Percentiles rank a stretch among this genome's conserved stretches.
Evolutionary conservation across 2,329 filamentous ascomycete genomes (phyloP).

Genomic region (Dactylellina drechsleri): DNA sequence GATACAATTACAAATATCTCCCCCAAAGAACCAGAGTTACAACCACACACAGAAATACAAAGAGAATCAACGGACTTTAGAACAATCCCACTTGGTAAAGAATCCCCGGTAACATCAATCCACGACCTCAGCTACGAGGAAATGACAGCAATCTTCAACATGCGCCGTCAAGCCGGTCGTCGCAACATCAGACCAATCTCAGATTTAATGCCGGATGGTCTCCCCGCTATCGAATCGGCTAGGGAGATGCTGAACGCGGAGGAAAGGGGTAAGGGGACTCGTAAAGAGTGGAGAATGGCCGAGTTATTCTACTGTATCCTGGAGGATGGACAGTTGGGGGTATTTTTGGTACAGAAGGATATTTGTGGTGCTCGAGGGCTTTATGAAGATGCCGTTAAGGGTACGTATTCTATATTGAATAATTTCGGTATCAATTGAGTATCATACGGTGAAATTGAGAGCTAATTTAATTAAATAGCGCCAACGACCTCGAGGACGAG

Average conservation of each 20-base stretch:
- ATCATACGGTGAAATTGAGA: not conserved
- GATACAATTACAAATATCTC: not conserved
- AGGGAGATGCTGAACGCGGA: constrained; percentile 22
- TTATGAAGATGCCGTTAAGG: not conserved
- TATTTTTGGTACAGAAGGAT: constrained; percentile 31
- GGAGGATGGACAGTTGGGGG: not conserved
- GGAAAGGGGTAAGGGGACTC: constrained; percentile 11
- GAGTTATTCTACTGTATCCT: constrained; percentile 20
- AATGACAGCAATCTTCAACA: not conserved
- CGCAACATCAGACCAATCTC: constrained; percentile 7
- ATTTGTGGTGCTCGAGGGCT: constrained; percentile 2
- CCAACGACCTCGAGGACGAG: not conserved
- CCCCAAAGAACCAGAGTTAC: not conserved
- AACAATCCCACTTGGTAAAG: not conserved
- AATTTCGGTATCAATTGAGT: not conserved
- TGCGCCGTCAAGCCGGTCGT: not conserved
- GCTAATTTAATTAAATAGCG: no score
- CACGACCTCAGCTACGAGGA: constrained; percentile 1
- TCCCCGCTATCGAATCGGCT: constrained; percentile 20
- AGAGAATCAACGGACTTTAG: no score
- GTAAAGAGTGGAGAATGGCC: constrained; percentile 26
- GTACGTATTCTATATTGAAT: not conserved
- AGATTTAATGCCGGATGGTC: constrained; percentile 22
- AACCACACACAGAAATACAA: no score
- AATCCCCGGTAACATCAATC: constrained; percentile 8